These are phyloP conservation scores for Bromus sterilis DNA, from an alignment of 176 grass and related monocot species.

Conservation along the genomic window DNA sequence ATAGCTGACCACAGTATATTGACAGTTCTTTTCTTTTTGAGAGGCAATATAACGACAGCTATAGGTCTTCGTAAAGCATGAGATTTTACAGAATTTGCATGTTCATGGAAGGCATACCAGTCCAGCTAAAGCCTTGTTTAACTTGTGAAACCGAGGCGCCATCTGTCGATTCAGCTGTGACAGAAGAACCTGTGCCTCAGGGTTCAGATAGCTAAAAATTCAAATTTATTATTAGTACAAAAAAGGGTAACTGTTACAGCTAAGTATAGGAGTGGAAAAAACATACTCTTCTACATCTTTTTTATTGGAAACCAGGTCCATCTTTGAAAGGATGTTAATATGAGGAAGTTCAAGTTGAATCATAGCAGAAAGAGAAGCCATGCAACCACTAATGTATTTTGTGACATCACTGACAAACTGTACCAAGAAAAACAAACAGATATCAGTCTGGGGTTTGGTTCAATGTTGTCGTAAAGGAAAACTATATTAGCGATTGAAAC, in stretches of 20 bases:
- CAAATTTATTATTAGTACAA: background rate
- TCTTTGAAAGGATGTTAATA: slow-evolving; percentile 97
- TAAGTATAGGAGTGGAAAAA: background rate
- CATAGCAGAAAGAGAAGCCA: slow-evolving; percentile 97
- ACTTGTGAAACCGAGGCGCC: slow-evolving; percentile 78
- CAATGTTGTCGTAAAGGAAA: background rate
- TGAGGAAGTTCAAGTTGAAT: slow-evolving; percentile 98
- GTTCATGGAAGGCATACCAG: slow-evolving; percentile 39
- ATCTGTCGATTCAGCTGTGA: slow-evolving; percentile 90
- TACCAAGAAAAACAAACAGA: slow-evolving; percentile 22
- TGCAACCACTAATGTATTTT: slow-evolving; percentile 96
- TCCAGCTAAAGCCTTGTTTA: slow-evolving; percentile 81
- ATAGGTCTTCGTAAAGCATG: background rate
- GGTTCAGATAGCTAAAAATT: slow-evolving; percentile 71
- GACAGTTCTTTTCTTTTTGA: background rate
- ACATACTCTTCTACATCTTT: slow-evolving; percentile 86
- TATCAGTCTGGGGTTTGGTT: background rate
- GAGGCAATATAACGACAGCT: background rate
- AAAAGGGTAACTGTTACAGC: background rate
- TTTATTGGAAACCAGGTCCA: slow-evolving; percentile 89
- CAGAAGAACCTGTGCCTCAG: slow-evolving; percentile 69
- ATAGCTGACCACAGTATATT: background rate
- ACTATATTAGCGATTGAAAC: slow-evolving; percentile 27
- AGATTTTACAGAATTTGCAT: background rate
- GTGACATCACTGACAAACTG: slow-evolving; percentile 94